phyloP scores from a whole-genome alignment of 1,139 yeast genomes.

The Pichia kudriavzevii region DNA sequence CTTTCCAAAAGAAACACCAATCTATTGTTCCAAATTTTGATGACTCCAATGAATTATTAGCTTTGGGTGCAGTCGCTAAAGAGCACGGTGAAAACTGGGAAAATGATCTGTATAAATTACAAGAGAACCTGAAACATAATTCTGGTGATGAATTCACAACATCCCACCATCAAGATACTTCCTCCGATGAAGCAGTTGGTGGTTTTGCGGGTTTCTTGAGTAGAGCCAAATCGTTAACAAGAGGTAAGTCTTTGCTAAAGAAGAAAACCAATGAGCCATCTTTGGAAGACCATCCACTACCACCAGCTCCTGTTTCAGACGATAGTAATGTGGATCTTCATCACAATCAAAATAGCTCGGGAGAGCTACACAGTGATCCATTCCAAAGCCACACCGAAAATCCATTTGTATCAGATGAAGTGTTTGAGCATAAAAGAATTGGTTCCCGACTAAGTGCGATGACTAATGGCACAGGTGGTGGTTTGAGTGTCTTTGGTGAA shows the following conservation, averaged over 20 bases:
- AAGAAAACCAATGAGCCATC: no score
- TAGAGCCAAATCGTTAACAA: constrained; percentile 15
- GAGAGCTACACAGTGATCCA: no score
- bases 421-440: constrained; percentile 6
- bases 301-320: background rate
- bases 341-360: background rate
- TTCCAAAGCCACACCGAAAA: constrained; percentile 3
- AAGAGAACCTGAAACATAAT: constrained; percentile 23
- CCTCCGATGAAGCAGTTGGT: constrained; percentile 8
- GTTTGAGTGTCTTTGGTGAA: constrained; percentile 13
- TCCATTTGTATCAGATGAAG: constrained; percentile 5
- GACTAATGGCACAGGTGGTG: constrained; percentile 10
- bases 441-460: constrained; percentile 9
- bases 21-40: constrained; percentile 17
- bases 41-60: constrained; percentile 50
- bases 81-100: constrained; percentile 70
- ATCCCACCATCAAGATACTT: constrained; percentile 2
- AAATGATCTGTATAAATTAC: constrained; percentile 48
- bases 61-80: constrained; percentile 63
- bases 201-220: constrained; percentile 11
- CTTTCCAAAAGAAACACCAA: constrained; percentile 54
- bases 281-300: no score
- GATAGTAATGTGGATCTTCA: background rate
- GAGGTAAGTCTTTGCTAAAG: constrained; percentile 21
- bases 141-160: constrained; percentile 8